These are phyloP conservation scores for Bolboschoenoplectus hybrid DNA, from an alignment of 202 grass and related monocot species.

Conservation along the genomic window DNA sequence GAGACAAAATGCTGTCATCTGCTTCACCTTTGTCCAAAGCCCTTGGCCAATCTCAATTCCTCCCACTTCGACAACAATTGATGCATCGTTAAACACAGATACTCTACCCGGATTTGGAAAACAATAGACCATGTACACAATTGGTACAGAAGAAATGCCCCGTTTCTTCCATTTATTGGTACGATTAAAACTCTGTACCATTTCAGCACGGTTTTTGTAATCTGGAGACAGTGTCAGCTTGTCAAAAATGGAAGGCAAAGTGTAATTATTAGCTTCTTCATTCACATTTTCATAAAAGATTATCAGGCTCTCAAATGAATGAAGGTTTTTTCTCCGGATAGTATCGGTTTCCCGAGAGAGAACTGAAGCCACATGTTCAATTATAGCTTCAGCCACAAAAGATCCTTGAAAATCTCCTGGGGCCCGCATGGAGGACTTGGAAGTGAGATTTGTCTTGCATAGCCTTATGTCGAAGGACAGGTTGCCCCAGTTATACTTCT, in stretches of 20 bases:
- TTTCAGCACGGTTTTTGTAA: conserved; percentile 50
- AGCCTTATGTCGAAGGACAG: conserved; percentile 70
- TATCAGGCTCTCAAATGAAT: conserved; percentile 58
- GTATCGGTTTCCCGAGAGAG: conserved; percentile 49
- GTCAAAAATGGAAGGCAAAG: conserved; percentile 68
- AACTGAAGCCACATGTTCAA: conserved; percentile 71
- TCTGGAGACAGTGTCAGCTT: conserved; percentile 49
- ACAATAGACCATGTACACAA: conserved; percentile 46
- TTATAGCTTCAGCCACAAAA: conserved; percentile 75
- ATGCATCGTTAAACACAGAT: conserved; percentile 72
- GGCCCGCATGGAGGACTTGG: conserved; percentile 79
- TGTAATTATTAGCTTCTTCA: conserved; percentile 54
- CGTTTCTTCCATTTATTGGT: conserved; percentile 72
- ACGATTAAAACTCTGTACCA: conserved; percentile 53
- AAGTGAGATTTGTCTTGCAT: conserved; percentile 75
- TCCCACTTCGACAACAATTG: conserved; percentile 77
- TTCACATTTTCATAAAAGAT: conserved; percentile 53
- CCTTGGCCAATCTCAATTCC: conserved; percentile 82
- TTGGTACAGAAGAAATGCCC: conserved; percentile 59
- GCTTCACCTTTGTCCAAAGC: conserved; percentile 89
- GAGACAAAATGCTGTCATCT: conserved; percentile 62
- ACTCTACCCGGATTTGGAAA: conserved; percentile 61
- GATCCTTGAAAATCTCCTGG: conserved; percentile 78
- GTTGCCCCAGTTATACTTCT: conserved; percentile 85
- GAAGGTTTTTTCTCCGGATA: conserved; percentile 71